Percentiles rank a stretch among this genome's conserved stretches.
Evolutionary conservation across 805 yeast genomes (phyloP).

Genomic region (Soucietia sequanensis): DNA sequence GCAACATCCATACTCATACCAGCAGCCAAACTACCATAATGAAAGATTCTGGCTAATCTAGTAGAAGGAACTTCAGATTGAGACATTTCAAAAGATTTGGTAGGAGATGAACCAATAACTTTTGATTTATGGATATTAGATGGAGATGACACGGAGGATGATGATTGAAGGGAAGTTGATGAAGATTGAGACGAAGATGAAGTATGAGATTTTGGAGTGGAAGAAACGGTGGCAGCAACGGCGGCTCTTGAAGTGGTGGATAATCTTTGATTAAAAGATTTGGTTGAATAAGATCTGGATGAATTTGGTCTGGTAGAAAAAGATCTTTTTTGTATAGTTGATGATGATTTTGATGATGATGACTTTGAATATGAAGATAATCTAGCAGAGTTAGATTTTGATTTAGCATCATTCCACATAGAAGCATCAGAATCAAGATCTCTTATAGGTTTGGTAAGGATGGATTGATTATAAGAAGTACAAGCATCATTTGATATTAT

Average conservation of each 20-base stretch:
- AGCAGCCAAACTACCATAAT: conserved; percentile 90
- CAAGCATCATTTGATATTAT: conserved; percentile 18
- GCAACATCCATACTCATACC: conserved; percentile 86
- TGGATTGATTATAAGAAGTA: conserved; percentile 18
- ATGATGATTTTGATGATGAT: background rate
- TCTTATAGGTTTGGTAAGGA: conserved; percentile 18
- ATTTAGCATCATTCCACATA: conserved; percentile 23
- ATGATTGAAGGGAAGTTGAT: background rate
- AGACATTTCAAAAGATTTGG: conserved; percentile 47
- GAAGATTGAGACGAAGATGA: background rate
- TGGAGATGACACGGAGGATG: background rate
- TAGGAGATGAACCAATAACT: conserved; percentile 18
- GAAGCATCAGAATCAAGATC: conserved; percentile 14
- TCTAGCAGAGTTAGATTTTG: conserved; percentile 8
- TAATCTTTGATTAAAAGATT: conserved; percentile 7
- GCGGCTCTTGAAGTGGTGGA: background rate
- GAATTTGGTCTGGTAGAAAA: conserved; percentile 1
- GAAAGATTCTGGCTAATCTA: conserved; percentile 84
- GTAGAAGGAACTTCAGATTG: conserved; percentile 81
- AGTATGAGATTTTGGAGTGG: background rate
- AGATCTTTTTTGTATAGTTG: background rate
- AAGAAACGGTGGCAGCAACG: background rate
- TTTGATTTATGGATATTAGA: conserved; percentile 7
- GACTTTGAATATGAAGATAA: conserved; percentile 1
- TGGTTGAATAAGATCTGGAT: conserved; percentile 15